phyloP scores from a whole-genome alignment of 805 yeast genomes.

The Lachancea fermentati region DNA sequence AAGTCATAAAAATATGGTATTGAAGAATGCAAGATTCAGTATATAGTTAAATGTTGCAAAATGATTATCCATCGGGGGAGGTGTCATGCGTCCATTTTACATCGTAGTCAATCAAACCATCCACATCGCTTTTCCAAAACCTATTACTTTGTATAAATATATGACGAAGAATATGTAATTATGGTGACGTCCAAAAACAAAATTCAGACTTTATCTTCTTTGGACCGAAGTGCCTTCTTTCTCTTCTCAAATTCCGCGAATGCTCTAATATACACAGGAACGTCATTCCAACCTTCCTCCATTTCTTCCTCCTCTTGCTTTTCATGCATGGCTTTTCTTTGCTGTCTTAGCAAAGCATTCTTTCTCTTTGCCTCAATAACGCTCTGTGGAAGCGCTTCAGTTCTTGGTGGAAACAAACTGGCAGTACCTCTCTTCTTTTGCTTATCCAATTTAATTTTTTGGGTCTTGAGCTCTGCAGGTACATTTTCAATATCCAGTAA shows the following conservation, averaged over 20 bases:
- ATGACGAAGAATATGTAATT: too few species aligned
- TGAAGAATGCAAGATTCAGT: too few species aligned
- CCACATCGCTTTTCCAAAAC: too few species aligned
- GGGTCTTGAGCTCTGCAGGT: conserved; percentile 35
- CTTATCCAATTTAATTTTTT: conserved; percentile 24
- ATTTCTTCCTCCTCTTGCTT: conserved; percentile 24
- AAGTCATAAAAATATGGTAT: too few species aligned
- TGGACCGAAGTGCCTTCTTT: conserved; percentile 34
- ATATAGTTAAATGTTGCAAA: too few species aligned
- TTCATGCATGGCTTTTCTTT: conserved; percentile 10
- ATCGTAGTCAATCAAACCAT: too few species aligned
- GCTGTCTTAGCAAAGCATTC: conserved; percentile 7
- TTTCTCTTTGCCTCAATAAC: conserved; percentile 30
- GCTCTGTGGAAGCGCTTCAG: conserved; percentile 28
- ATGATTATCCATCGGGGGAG: too few species aligned
- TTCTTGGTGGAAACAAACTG: conserved; percentile 32
- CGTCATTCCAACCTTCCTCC: conserved; percentile 48
- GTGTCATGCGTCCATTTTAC: too few species aligned
- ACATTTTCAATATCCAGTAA: conserved; percentile 38
- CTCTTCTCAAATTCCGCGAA: conserved; percentile 79
- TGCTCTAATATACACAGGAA: conserved; percentile 71
- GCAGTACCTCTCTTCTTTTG: conserved; percentile 23
- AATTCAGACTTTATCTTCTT: too few species aligned
- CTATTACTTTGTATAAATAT: too few species aligned
- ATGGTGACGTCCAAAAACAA: too few species aligned